phyloP scores from a whole-genome alignment of 352 stramenopile genomes.

The Globisporangium megalacanthum region DNA sequence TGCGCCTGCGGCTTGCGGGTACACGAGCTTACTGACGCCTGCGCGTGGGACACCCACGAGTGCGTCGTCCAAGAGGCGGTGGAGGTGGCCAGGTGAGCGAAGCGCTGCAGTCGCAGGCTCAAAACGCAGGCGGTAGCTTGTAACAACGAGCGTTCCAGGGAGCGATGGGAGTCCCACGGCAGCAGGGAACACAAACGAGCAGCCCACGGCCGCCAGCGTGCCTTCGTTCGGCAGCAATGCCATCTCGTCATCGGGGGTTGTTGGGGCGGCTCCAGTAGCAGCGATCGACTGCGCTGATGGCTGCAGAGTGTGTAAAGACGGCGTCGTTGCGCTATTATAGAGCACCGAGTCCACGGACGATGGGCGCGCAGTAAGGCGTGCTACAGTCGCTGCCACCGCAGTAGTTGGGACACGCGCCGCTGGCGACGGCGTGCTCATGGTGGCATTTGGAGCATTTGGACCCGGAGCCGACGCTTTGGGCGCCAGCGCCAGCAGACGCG shows the following conservation, averaged over 20 bases:
- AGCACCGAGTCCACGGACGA: neutral
- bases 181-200: constrained; percentile 52
- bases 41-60: constrained; percentile 57
- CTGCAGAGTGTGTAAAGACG: no score
- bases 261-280: neutral
- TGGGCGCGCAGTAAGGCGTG: neutral
- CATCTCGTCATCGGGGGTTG: neutral
- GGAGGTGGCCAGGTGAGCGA: constrained; percentile 33
- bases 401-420: no score
- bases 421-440: no score
- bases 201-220: constrained; percentile 28
- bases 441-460: neutral
- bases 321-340: neutral
- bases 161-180: constrained; percentile 38
- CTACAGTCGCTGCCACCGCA: neutral
- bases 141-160: constrained; percentile 53
- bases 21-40: constrained; percentile 59
- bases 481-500: constrained; percentile 71
- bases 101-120: constrained; percentile 49
- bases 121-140: constrained; percentile 68
- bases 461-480: constrained; percentile 30
- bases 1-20: constrained; percentile 35
- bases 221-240: constrained; percentile 36
- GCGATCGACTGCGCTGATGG: neutral
- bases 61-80: constrained; percentile 55